Evolutionary conservation across 1,284 basidiomycete species (phyloP).

Genomic region (Ceratorhiza oryzae-sativae): DNA sequence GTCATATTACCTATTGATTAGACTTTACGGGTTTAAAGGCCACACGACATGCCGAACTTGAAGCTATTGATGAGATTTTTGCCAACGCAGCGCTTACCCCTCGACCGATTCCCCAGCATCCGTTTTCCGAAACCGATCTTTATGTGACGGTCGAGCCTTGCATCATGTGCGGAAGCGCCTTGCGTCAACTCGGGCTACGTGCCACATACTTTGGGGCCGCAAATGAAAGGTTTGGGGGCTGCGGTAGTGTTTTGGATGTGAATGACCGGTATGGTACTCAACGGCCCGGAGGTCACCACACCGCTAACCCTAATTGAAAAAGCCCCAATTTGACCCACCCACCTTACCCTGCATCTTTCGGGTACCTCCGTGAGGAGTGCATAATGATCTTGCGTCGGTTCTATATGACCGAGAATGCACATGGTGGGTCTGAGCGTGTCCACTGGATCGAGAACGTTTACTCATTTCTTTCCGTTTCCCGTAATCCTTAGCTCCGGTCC

Average conservation of each 20-base stretch:
- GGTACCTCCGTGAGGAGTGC: slow-evolving; percentile 89
- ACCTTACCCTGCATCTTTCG: slow-evolving; percentile 78
- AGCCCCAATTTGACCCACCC: slow-evolving; percentile 76
- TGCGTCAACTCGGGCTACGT: slow-evolving; percentile 91
- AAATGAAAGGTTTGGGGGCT: slow-evolving; percentile 97
- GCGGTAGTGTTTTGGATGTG: slow-evolving; percentile 91
- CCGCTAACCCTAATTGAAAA: slow-evolving; percentile 16
- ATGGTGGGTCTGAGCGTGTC: slow-evolving; percentile 70
- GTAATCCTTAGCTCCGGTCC: slow-evolving; percentile 74
- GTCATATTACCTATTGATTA: neutral
- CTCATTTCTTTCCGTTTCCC: no score
- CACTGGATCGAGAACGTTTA: no score
- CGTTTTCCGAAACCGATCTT: slow-evolving; percentile 81
- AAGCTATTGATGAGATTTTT: slow-evolving; percentile 92
- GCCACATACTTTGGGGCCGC: slow-evolving; percentile 93
- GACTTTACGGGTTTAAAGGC: slow-evolving; percentile 62
- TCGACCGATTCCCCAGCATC: slow-evolving; percentile 57
- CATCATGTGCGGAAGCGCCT: slow-evolving; percentile 97
- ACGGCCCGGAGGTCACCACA: neutral
- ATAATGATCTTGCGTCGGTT: slow-evolving; percentile 95
- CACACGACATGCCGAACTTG: slow-evolving; percentile 96
- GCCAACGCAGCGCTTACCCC: slow-evolving; percentile 66
- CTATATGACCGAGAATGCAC: slow-evolving; percentile 94
- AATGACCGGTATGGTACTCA: slow-evolving; percentile 68
- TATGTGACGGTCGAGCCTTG: slow-evolving; percentile 99